A percentile compares a stretch with the other conserved stretches of the same genome.
Conservation (phyloP, 768 basidiomycete genomes). For the Glaciozyma antarctica region DNA sequence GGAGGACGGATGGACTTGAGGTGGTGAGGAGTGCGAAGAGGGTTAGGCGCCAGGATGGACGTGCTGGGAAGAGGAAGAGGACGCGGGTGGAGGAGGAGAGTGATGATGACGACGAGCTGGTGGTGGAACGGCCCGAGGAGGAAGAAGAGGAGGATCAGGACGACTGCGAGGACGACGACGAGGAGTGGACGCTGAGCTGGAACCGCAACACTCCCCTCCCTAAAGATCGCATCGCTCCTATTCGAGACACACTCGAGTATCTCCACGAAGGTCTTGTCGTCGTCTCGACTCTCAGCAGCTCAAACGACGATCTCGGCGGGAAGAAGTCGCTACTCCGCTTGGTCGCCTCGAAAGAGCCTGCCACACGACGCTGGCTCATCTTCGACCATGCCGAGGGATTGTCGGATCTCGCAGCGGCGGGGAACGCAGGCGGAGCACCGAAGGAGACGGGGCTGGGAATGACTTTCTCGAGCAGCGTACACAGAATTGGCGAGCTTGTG, state of each 20-base stretch:
- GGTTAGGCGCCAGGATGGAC: background rate
- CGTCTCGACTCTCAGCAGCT: background rate
- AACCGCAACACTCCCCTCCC: too few species aligned
- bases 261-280: slow-evolving; percentile 14
- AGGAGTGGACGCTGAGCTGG: slow-evolving; percentile 21
- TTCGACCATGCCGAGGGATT: slow-evolving; percentile 24
- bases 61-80: background rate
- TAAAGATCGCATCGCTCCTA: slow-evolving; percentile 6
- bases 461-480: slow-evolving; percentile 20
- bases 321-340: background rate
- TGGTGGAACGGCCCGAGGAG: background rate
- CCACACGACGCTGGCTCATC: slow-evolving; percentile 12
- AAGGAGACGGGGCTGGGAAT: slow-evolving; percentile 25
- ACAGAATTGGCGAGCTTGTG: slow-evolving; percentile 16
- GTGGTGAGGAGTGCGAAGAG: slow-evolving; percentile 1
- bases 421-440: background rate
- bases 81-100: background rate
- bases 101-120: background rate
- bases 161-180: background rate
- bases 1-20: background rate
- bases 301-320: background rate
- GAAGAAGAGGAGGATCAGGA: background rate
- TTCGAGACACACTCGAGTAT: slow-evolving; percentile 23
- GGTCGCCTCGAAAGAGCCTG: background rate
- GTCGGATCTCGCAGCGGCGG: slow-evolving; percentile 7